phyloP scores from a whole-genome alignment of 345 rosid species.

The Eucalyptus curtisii region DNA sequence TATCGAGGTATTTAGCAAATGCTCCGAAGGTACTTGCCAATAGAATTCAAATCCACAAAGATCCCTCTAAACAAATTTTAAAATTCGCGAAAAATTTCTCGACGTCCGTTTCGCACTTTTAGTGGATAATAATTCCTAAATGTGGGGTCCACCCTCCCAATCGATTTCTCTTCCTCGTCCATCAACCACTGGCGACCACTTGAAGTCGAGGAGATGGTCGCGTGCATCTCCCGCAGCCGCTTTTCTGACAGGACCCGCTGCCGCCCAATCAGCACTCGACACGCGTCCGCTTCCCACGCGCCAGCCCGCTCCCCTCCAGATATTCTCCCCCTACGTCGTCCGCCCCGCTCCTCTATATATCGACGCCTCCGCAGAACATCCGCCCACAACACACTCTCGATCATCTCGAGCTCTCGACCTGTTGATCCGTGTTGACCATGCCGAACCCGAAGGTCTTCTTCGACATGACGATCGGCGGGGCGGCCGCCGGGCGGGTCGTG shows the following conservation, averaged over 20 bases:
- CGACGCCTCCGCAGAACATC: neutral
- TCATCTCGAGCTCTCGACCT: neutral
- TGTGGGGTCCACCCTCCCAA: neutral
- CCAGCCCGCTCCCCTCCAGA: neutral
- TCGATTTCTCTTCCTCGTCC: neutral
- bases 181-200: neutral
- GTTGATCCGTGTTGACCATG: neutral
- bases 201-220: neutral
- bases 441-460: constrained; percentile 1
- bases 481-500: constrained; percentile 8
- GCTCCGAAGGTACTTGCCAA: neutral
- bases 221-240: neutral
- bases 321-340: neutral
- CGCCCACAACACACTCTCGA: neutral
- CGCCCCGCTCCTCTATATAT: neutral
- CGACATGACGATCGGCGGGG: constrained; percentile 5
- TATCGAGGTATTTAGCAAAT: neutral
- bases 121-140: neutral
- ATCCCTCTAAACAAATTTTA: neutral
- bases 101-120: neutral
- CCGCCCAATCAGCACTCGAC: neutral
- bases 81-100: neutral
- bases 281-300: neutral
- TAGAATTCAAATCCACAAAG: neutral
- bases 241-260: neutral